Evolutionary conservation across 164 flowering plant species (phyloP), one percentile per base, ranked within the genome.

Genomic region (Malania oleifera): DNA sequence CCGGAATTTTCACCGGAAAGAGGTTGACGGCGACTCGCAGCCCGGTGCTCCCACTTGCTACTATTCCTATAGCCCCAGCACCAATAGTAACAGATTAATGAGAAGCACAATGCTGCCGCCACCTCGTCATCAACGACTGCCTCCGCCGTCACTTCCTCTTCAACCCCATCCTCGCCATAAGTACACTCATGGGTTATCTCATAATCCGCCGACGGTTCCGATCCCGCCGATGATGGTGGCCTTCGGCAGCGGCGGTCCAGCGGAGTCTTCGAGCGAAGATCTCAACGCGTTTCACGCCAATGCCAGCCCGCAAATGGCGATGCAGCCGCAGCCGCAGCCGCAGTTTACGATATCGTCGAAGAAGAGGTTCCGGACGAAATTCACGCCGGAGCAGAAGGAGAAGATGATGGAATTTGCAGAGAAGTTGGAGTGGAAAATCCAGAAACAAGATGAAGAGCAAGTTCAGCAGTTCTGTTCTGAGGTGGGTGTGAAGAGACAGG

Each of bases 221-320:
- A 31, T 57, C 29, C 73, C 71, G 7, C 78, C 84, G 3, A 56
- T 78, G 56, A 80, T 78, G 82, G 65, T 84, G 78, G 55, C 70
- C 1, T 82, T 80, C 40, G 80, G 84, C 5, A 72, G 75, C 17
- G 67, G 72, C 15, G 50, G 69, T 0, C 55, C 74, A 20, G 73
- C 78, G 1, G 87, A 80, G 54, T 79, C 91, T 0, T 85, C 91
- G 5, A 81, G 86, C 43, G 85, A 85, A 31, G 85, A 82, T 46
- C 73, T 66, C n/a, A 56, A 73, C 35, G 52, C 69, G 66, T 73
- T 34, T 26, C 73, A 56, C 3, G 55, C 73, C 34, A 69, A 67
- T 59, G 67, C 49, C 3, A 65, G 59, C 1, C n/a, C n/a, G n/a
- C n/a, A n/a, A n/a, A n/a, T 39, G 43, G 43, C 43, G 1, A 57